These are phyloP conservation scores for Mortierella sp. DNA, from an alignment of 371 early-diverging fungal genomes.

Conservation along the genomic window DNA sequence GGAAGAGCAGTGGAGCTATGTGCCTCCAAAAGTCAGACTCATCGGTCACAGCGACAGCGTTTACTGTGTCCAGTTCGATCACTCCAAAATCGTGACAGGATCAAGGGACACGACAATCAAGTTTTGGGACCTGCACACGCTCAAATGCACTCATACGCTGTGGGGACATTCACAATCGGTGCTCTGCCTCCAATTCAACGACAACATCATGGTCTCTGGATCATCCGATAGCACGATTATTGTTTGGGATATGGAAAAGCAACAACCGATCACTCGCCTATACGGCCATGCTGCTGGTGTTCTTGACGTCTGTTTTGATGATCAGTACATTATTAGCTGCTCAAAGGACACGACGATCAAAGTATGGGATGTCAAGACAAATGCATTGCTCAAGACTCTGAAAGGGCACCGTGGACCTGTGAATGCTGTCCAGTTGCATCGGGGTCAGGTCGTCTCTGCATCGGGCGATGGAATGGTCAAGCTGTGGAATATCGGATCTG, in stretches of 20 bases:
- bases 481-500: constrained; percentile 86
- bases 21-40: constrained; percentile 60
- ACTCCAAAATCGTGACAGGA: constrained; percentile 86
- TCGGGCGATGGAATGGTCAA: constrained; percentile 89
- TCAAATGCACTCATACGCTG: constrained; percentile 77
- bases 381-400: constrained; percentile 71
- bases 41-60: constrained; percentile 92
- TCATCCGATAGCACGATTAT: constrained; percentile 91
- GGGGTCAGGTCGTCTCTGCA: constrained; percentile 81
- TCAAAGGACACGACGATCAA: constrained; percentile 94
- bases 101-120: constrained; percentile 93
- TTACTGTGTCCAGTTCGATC: constrained; percentile 94
- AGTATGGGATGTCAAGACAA: constrained; percentile 80
- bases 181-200: constrained; percentile 89
- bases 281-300: constrained; percentile 82
- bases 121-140: constrained; percentile 76
- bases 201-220: constrained; percentile 86
- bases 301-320: constrained; percentile 83
- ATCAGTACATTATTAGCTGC: constrained; percentile 83
- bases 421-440: constrained; percentile 84
- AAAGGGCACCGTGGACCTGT: constrained; percentile 89
- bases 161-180: constrained; percentile 91
- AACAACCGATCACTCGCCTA: constrained; percentile 58
- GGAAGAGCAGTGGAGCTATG: constrained; percentile 61
- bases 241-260: constrained; percentile 84